Conservation (phyloP, 176 grass and related monocot genomes). For the Calamus simplicifolius region DNA sequence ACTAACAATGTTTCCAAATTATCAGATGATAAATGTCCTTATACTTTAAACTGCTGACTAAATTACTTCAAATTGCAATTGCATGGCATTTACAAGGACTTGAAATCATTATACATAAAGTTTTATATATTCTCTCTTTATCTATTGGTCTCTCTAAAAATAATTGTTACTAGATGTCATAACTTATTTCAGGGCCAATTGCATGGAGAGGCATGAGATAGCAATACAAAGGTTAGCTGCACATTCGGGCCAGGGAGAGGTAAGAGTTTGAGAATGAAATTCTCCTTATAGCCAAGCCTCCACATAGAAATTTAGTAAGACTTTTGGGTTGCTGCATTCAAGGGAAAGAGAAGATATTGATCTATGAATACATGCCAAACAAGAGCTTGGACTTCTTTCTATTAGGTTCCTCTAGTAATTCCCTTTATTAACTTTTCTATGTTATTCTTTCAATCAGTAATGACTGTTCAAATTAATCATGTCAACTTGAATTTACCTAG, state of each 20-base stretch:
- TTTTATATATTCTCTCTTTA: no score
- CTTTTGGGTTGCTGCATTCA: constrained; percentile 32
- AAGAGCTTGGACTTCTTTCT: constrained; percentile 40
- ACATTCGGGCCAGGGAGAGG: constrained; percentile 19
- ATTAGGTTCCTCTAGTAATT: constrained; percentile 9
- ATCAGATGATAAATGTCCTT: no score
- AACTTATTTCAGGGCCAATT: constrained; percentile 16
- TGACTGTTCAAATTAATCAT: no score
- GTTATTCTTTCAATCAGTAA: no score
- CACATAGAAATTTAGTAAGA: constrained; percentile 28
- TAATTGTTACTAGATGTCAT: no score
- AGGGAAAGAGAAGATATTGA: constrained; percentile 26
- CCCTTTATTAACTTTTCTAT: no score
- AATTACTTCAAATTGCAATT: no score
- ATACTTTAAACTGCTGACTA: no score
- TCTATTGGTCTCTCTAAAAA: no score
- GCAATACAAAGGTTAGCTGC: constrained; percentile 20
- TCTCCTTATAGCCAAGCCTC: constrained; percentile 20
- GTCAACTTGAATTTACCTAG: neutral
- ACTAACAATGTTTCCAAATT: no score
- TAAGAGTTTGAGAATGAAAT: constrained; percentile 30
- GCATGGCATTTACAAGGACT: no score
- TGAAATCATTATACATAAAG: no score
- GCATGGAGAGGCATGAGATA: constrained; percentile 2
- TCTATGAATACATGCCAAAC: constrained; percentile 39